A percentile compares a stretch with the other conserved stretches of the same genome.
phyloP scores from a whole-genome alignment of 495 filamentous ascomycete species.

The Penicillium arizonense region DNA sequence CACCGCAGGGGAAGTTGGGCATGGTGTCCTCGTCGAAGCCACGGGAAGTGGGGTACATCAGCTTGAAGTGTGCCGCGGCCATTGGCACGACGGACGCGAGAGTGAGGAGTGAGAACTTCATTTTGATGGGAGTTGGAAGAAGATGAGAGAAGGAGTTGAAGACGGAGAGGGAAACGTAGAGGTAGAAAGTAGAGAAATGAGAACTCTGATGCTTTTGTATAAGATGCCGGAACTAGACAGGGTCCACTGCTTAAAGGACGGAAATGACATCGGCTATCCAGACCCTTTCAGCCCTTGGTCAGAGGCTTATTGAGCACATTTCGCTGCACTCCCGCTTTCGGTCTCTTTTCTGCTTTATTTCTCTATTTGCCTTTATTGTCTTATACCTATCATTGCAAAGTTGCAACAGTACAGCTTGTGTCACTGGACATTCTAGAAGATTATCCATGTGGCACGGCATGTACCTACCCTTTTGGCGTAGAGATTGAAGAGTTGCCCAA shows the following conservation, averaged over 20 bases:
- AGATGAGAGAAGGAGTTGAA: neutral
- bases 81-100: constrained; percentile 37
- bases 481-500: too few species aligned
- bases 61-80: constrained; percentile 58
- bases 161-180: neutral
- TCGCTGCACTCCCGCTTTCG: neutral
- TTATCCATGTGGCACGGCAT: neutral
- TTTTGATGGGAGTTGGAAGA: constrained; percentile 1
- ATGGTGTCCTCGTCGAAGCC: constrained; percentile 53
- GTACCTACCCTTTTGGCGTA: neutral
- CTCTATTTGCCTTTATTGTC: neutral
- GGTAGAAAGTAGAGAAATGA: neutral
- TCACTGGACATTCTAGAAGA: too few species aligned
- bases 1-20: constrained; percentile 57
- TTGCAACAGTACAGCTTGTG: too few species aligned
- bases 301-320: neutral
- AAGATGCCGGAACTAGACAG: neutral
- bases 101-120: constrained; percentile 27
- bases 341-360: too few species aligned
- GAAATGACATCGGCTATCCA: neutral
- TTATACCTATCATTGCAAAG: too few species aligned
- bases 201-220: neutral
- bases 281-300: neutral
- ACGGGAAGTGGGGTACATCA: constrained; percentile 54
- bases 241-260: neutral